These are phyloP conservation scores for Chalciporus piperatus DNA, from an alignment of 768 basidiomycete species.

Conservation along the genomic window DNA sequence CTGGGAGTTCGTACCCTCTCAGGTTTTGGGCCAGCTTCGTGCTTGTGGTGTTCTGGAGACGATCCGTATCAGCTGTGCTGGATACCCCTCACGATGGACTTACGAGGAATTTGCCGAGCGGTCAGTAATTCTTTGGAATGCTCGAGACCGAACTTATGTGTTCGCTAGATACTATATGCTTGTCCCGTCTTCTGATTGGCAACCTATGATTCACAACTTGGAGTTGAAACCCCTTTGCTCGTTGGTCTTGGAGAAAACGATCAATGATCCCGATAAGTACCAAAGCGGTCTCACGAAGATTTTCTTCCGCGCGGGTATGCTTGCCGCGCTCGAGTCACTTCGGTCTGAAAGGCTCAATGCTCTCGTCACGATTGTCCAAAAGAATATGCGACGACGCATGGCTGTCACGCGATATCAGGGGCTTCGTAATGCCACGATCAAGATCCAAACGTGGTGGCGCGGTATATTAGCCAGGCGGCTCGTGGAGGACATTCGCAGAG, in stretches of 20 bases:
- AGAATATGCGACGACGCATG: slow-evolving; percentile 89
- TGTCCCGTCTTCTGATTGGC: slow-evolving; percentile 83
- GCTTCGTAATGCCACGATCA: slow-evolving; percentile 72
- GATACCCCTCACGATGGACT: slow-evolving; percentile 97
- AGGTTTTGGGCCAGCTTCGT: slow-evolving; percentile 90
- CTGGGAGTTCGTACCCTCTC: slow-evolving; percentile 95
- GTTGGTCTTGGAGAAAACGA: slow-evolving; percentile 79
- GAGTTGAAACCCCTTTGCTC: slow-evolving; percentile 81
- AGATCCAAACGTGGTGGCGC: slow-evolving; percentile 93
- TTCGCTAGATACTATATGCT: slow-evolving; percentile 90
- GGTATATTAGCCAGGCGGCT: slow-evolving; percentile 74
- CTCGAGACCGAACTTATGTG: slow-evolving; percentile 15
- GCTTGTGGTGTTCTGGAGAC: slow-evolving; percentile 99
- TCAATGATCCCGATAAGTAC: slow-evolving; percentile 94
- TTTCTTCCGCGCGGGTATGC: slow-evolving; percentile 99
- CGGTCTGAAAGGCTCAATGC: slow-evolving; percentile 85
- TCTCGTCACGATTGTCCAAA: slow-evolving; percentile 94
- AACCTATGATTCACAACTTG: slow-evolving; percentile 76
- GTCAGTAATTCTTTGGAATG: slow-evolving; percentile 42
- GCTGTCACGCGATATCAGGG: slow-evolving; percentile 76
- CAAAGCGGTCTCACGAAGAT: slow-evolving; percentile 97
- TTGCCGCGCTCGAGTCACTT: slow-evolving; percentile 89
- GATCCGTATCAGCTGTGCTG: slow-evolving; percentile 97
- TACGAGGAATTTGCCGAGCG: slow-evolving; percentile 98
- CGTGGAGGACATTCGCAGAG: slow-evolving; percentile 66